Evolutionary conservation across 768 basidiomycete species (phyloP).

Genomic region (Pulveroboletus ravenelii): DNA sequence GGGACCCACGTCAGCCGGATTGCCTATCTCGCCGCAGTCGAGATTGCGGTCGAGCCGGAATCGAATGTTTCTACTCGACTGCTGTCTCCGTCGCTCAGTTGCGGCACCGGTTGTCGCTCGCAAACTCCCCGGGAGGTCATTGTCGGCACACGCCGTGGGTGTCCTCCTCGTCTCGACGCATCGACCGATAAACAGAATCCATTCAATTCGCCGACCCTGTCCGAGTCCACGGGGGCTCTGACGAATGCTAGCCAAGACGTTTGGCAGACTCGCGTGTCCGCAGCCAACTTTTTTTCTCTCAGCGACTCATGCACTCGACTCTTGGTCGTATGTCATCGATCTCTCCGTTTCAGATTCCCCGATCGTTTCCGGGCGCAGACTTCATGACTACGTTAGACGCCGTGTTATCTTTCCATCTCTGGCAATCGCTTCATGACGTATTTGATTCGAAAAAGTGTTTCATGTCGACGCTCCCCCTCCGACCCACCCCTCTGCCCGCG

Average conservation of each 20-base stretch:
- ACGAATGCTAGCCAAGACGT: no score
- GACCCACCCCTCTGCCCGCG: conserved; percentile 19
- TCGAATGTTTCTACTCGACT: neutral
- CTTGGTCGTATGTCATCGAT: neutral
- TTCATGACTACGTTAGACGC: conserved; percentile 9
- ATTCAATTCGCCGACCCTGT: conserved; percentile 17
- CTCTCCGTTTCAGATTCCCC: conserved; percentile 5
- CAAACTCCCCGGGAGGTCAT: neutral
- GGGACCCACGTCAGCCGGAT: neutral
- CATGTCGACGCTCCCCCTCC: conserved; percentile 23
- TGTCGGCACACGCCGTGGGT: conserved; percentile 6
- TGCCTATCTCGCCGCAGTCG: neutral
- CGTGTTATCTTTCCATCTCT: conserved; percentile 1
- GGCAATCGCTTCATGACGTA: conserved; percentile 16
- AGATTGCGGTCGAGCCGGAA: conserved; percentile 7
- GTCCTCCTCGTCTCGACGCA: neutral
- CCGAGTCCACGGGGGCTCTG: no score
- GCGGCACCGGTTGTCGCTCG: conserved; percentile 9
- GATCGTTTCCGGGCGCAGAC: conserved; percentile 6
- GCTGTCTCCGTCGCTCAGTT: neutral
- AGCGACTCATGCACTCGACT: no score
- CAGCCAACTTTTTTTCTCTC: no score
- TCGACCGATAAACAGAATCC: conserved; percentile 10
- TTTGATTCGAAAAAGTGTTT: conserved; percentile 14
- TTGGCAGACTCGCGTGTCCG: no score